A percentile compares a stretch with the other conserved stretches of the same genome.
phyloP scores from a whole-genome alignment of 371 early-diverging fungal species.

The Rhizopus microsporus region DNA sequence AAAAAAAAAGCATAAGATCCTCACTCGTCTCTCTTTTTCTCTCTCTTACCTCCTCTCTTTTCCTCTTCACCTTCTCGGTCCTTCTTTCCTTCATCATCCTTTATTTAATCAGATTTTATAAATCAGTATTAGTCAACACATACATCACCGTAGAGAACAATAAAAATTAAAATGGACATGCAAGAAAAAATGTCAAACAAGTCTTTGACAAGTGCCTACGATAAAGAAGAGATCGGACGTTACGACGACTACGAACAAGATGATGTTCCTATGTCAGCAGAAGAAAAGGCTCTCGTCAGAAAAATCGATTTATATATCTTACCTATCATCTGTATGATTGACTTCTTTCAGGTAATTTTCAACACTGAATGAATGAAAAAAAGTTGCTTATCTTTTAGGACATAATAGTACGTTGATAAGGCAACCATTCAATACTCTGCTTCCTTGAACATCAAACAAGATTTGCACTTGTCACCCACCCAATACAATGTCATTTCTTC shows the following conservation, averaged over 20 bases:
- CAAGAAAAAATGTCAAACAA: slow-evolving; percentile 17
- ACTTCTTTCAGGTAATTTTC: slow-evolving; percentile 39
- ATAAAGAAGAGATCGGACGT: slow-evolving; percentile 9
- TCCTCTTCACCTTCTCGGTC: not conserved
- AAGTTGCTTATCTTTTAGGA: not conserved
- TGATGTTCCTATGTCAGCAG: slow-evolving; percentile 22
- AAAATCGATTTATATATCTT: slow-evolving; percentile 38
- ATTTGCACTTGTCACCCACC: slow-evolving; percentile 25
- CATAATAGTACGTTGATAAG: slow-evolving; percentile 42
- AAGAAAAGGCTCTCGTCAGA: slow-evolving; percentile 36
- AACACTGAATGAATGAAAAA: not conserved
- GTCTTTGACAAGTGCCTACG: slow-evolving; percentile 16
- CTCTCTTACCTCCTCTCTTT: slow-evolving; percentile 1
- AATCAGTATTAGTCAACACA: slow-evolving; percentile 7
- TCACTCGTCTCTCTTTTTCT: not conserved
- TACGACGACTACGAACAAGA: slow-evolving; percentile 13
- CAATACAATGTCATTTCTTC: slow-evolving; percentile 39
- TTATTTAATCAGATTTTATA: not conserved
- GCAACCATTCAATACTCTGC: slow-evolving; percentile 43
- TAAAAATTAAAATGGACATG: slow-evolving; percentile 11
- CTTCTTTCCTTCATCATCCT: not conserved
- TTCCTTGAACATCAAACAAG: slow-evolving; percentile 30
- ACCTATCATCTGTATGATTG: slow-evolving; percentile 41
- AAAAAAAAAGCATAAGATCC: no score
- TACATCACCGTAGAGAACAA: slow-evolving; percentile 14